Evolutionary conservation across 2,329 filamentous ascomycete genomes (phyloP).

Genomic region (Fusarium denticulatum): DNA sequence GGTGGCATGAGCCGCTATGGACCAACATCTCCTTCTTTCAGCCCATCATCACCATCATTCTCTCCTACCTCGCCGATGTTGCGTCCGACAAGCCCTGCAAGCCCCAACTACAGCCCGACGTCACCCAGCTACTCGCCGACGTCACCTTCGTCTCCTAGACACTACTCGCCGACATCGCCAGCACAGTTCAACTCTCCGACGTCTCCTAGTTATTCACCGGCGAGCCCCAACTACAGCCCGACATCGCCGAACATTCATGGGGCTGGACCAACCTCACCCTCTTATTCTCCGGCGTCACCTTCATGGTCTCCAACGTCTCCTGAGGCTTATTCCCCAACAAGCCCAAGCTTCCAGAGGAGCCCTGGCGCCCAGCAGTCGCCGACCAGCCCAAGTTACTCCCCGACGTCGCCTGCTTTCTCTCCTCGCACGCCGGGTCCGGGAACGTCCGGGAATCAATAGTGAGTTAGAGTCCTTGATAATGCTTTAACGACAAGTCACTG

Average conservation of each 20-base stretch:
- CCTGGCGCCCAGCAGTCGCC: slow-evolving; percentile 67
- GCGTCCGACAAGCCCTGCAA: slow-evolving; percentile 64
- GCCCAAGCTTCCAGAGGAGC: slow-evolving; percentile 67
- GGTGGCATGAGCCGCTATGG: slow-evolving; percentile 60
- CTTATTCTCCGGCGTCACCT: slow-evolving; percentile 77
- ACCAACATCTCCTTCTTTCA: slow-evolving; percentile 69
- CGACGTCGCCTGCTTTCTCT: slow-evolving; percentile 63
- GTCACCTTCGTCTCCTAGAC: slow-evolving; percentile 65
- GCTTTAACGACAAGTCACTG: slow-evolving; percentile 19
- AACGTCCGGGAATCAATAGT: slow-evolving; percentile 56
- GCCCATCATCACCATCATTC: slow-evolving; percentile 70
- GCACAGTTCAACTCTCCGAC: slow-evolving; percentile 77
- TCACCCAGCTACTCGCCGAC: slow-evolving; percentile 73
- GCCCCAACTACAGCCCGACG: slow-evolving; percentile 72
- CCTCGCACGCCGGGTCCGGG: slow-evolving; percentile 57
- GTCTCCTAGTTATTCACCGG: slow-evolving; percentile 77
- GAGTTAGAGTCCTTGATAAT: slow-evolving; percentile 25
- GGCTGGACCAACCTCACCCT: slow-evolving; percentile 62
- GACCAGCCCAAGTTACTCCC: slow-evolving; percentile 77
- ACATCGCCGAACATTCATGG: slow-evolving; percentile 66
- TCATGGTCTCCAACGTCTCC: slow-evolving; percentile 81
- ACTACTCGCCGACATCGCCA: slow-evolving; percentile 78
- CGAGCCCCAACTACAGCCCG: slow-evolving; percentile 77
- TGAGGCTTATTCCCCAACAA: slow-evolving; percentile 70
- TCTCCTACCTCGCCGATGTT: slow-evolving; percentile 70